A percentile compares a stretch with the other conserved stretches of the same genome.
Conservation (phyloP, 495 filamentous ascomycete genomes). For the Polyplosphaeria fusca region DNA sequence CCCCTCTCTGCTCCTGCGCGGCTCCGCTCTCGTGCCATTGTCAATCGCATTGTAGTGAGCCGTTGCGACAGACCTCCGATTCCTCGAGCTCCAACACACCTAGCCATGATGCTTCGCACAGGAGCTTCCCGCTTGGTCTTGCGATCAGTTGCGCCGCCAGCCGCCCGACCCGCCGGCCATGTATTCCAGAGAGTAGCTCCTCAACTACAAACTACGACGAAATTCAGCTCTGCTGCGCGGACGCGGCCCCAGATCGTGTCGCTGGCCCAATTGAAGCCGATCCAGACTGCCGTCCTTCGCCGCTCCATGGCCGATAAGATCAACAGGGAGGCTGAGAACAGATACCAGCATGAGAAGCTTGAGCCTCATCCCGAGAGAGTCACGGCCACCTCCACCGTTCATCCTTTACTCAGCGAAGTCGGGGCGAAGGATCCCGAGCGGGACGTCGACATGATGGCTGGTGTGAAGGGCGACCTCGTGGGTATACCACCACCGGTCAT, state of each 20-base stretch:
- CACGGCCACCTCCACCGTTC: slow-evolving; percentile 54
- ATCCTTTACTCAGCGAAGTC: slow-evolving; percentile 52
- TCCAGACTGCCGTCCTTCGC: slow-evolving; percentile 29
- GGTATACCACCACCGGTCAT: slow-evolving; percentile 27
- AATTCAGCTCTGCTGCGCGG: slow-evolving; percentile 16
- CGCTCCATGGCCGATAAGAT: slow-evolving; percentile 41
- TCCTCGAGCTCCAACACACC: slow-evolving; percentile 1
- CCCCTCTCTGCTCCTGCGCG: background rate
- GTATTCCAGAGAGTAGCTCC: slow-evolving; percentile 15
- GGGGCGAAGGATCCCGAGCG: slow-evolving; percentile 31
- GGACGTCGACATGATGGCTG: slow-evolving; percentile 59
- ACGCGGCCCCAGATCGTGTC: slow-evolving; percentile 18
- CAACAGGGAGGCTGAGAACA: slow-evolving; percentile 53
- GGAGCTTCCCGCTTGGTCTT: slow-evolving; percentile 36
- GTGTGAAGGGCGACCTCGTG: slow-evolving; percentile 73
- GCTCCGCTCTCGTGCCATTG: background rate
- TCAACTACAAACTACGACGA: slow-evolving; percentile 25
- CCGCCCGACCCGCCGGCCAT: slow-evolving; percentile 16
- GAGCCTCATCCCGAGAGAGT: slow-evolving; percentile 57
- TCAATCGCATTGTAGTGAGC: background rate
- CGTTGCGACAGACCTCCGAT: background rate
- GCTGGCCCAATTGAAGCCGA: slow-evolving; percentile 17
- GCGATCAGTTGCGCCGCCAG: slow-evolving; percentile 30
- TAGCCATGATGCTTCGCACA: slow-evolving; percentile 39
- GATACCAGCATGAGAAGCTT: slow-evolving; percentile 50